Evolutionary conservation across 345 rosid genomes (phyloP), one percentile per base, ranked within the genome.

Genomic region (Lepidium didymum): DNA sequence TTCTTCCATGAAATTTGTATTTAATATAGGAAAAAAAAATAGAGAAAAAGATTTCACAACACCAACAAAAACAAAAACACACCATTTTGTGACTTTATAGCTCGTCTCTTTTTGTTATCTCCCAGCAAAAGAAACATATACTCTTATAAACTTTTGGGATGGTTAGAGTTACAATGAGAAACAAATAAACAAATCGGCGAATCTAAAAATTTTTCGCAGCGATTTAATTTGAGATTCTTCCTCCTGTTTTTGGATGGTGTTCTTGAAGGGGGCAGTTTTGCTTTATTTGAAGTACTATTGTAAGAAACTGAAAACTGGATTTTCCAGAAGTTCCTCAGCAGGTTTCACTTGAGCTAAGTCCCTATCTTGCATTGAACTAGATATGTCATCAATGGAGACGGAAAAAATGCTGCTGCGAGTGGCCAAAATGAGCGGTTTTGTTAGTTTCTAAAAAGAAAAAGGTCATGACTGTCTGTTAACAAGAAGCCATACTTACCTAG

Each of bases 231-330:
- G 38, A 31, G 61, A 59, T 40, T 31, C 62, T 56, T 72, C 65
- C 27, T 53, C 49, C 0, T 43, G 38, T 23, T 51, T 16, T 19
- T 67, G 23, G 12, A 52, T 46, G 56, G 35, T 64, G 60, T 57
- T 65, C 60, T 56, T 65, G 29, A 56, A 56, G 19, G 29, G 44
- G 9, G 62, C 56, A 50, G 41, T 21, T 66, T 49, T 67, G 56
- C 57, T 60, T 50, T 52, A 40, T n/a, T 41, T 42, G 37, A 42
- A 4, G 41, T 56, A 46, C 62, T 67, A 55, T 27, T 27, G 81
- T 75, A 94, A 87, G 84, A 91, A 94, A 67, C 80, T 65, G 71
- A 94, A 91, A 84, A 91, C 88, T 35, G 88, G 87, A 73, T 84
- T 86, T 74, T 80, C 95, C 49, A 78, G 34, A 63, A 94, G 95